Evolutionary conservation across 345 rosid genomes (phyloP), one percentile per base, ranked within the genome.

Genomic region (Anacardium occidentale): DNA sequence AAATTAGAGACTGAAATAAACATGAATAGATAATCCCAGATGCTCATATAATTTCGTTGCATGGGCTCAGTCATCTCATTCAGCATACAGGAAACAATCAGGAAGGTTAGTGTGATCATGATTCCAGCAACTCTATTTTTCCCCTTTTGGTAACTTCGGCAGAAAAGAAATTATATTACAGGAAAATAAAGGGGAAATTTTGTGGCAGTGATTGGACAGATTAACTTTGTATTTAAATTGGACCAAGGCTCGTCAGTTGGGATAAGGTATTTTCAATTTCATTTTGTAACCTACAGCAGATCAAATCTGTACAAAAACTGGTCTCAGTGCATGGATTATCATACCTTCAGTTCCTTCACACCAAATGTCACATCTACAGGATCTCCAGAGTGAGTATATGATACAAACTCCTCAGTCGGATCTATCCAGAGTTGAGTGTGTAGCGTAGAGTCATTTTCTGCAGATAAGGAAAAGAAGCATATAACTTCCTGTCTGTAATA

Each of bases 341-440:
- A 64, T 74, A 90, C 98, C 91, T 95, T 93, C 75, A 90, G 73
- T 78, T 90, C 97, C 86, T 91, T 91, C 75, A 93, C 81, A 44
- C 89, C 89, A 86, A 92, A 92, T 48, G 98, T 95, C 80, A 95
- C 87, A 64, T 95, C 99, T 40, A 91, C 85, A 59, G 99, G 94
- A 76, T 88, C 89, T 75, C 99, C 93, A 32, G 56, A 73, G 81
- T 92, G 96, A 77, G 80, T 78, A 74, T 95, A 95, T 68, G 84
- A 95, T 74, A 90, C 81, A 89, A 92, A 95, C 79, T 92, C 99
- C 81, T 92, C 97, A 1, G 80, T 76, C 62, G 99, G 98, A 84
- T 95, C 99, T 75, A 95, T 92, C 99, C 98, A 92, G 48, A 92
- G 86, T 79, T 91, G 97, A 74, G 97, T 88, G 82, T 95, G 90